These are phyloP conservation scores for Aspergillus bridgeri DNA, from an alignment of 495 filamentous ascomycete genomes.

Conservation along the genomic window DNA sequence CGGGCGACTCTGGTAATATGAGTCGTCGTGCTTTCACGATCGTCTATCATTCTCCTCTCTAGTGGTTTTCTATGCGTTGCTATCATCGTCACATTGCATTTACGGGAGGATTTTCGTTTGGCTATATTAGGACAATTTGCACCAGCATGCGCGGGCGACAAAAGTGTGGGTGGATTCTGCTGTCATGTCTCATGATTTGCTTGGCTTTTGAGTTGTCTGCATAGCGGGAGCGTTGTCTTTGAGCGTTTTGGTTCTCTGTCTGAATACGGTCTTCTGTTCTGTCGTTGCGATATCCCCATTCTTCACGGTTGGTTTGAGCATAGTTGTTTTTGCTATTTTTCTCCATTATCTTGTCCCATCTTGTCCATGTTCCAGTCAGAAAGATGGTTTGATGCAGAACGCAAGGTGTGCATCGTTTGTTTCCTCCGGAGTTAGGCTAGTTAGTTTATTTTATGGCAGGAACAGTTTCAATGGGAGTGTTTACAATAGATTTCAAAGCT, in stretches of 20 bases:
- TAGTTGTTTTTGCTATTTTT: neutral
- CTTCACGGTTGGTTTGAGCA: conserved; percentile 1
- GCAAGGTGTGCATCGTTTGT: neutral
- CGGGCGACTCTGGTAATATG: conserved; percentile 11
- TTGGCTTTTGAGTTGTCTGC: conserved; percentile 20
- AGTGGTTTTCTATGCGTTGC: conserved; percentile 1
- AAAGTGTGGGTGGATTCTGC: conserved; percentile 9
- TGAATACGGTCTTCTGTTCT: conserved; percentile 11
- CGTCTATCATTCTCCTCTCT: conserved; percentile 13
- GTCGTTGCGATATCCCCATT: conserved; percentile 17
- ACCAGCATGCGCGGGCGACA: conserved; percentile 1
- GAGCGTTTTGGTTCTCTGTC: conserved; percentile 17
- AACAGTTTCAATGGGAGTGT: neutral
- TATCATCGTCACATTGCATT: neutral
- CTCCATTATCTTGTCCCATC: neutral
- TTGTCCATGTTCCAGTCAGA: neutral
- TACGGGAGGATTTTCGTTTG: conserved; percentile 6
- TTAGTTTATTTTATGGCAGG: neutral
- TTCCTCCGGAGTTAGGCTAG: neutral
- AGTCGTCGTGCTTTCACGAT: conserved; percentile 17
- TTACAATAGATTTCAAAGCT: too few relatives aligned
- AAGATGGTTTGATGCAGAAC: neutral
- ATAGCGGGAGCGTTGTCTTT: conserved; percentile 25
- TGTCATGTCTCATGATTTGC: conserved; percentile 8
- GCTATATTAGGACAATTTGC: conserved; percentile 8